These are phyloP conservation scores for Talaromyces amestolkiae DNA, from an alignment of 2,329 filamentous ascomycete genomes.

Conservation along the genomic window DNA sequence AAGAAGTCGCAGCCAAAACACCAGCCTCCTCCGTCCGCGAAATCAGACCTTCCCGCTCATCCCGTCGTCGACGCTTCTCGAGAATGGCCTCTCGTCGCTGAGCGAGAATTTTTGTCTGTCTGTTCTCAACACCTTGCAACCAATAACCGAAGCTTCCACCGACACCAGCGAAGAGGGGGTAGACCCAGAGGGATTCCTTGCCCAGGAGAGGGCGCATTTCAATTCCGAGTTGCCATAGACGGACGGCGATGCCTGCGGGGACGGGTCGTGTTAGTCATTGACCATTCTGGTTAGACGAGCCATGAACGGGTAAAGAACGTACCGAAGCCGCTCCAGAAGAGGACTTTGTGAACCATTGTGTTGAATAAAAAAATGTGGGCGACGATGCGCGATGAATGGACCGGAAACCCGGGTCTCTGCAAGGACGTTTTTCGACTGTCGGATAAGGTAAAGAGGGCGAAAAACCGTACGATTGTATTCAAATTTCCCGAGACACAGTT, in stretches of 20 bases:
- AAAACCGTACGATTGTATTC: neutral
- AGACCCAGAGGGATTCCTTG: constrained; percentile 79
- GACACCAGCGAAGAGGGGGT: constrained; percentile 81
- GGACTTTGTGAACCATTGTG: constrained; percentile 51
- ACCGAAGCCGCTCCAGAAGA: constrained; percentile 76
- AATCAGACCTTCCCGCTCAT: constrained; percentile 58
- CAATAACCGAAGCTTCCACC: constrained; percentile 96
- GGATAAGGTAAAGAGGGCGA: neutral
- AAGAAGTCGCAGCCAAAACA: constrained; percentile 38
- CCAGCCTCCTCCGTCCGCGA: constrained; percentile 35
- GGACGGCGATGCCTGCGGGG: constrained; percentile 75
- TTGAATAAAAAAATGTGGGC: constrained; percentile 19
- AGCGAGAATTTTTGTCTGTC: constrained; percentile 71
- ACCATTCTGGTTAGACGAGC: neutral
- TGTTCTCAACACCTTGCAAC: constrained; percentile 84
- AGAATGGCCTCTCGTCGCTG: constrained; percentile 78
- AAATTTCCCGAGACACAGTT: neutral
- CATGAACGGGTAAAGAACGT: constrained; percentile 39
- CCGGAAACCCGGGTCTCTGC: constrained; percentile 8
- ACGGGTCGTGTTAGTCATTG: constrained; percentile 13
- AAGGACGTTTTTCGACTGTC: constrained; percentile 6
- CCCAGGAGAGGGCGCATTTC: constrained; percentile 96
- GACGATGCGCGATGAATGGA: constrained; percentile 10
- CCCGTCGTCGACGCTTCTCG: constrained; percentile 82
- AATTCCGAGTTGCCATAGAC: constrained; percentile 95